A percentile compares a stretch with the other conserved stretches of the same genome.
Conservation (phyloP, 2,329 filamentous ascomycete genomes). For the Paecilomyces fulvus region DNA sequence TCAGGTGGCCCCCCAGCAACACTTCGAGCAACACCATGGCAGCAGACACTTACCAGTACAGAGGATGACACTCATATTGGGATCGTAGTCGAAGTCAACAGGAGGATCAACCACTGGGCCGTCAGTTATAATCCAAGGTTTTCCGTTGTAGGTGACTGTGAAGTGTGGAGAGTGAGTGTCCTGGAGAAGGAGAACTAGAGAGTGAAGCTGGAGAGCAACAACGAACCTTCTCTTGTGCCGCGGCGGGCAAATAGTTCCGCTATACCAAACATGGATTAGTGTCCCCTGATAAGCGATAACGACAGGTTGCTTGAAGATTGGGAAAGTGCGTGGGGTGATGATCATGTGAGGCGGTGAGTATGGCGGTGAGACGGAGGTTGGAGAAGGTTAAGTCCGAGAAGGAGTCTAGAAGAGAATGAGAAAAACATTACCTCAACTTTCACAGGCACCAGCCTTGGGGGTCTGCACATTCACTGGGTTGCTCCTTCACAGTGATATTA, state of each 20-base stretch:
- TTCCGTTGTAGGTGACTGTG: not conserved
- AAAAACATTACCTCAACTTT: not conserved
- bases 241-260: not conserved
- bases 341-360: not conserved
- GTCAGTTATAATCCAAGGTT: not conserved
- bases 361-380: not conserved
- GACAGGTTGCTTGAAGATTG: not conserved
- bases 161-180: not conserved
- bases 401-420: not conserved
- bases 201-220: conserved; percentile 2
- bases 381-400: not conserved
- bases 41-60: conserved; percentile 49
- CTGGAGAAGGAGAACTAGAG: not conserved
- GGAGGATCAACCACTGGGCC: not conserved
- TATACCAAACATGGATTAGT: not conserved
- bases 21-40: not conserved
- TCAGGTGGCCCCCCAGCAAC: not conserved
- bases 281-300: not conserved
- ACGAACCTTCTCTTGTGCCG: conserved; percentile 1
- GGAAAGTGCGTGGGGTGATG: not conserved
- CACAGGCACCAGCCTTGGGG: not conserved
- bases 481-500: not conserved
- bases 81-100: not conserved
- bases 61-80: conserved; percentile 56
- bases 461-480: too few species aligned